Evolutionary conservation across 2,329 filamentous ascomycete species (phyloP), one percentile per base, ranked within the genome.

Genomic region (Penicillium olsonii): DNA sequence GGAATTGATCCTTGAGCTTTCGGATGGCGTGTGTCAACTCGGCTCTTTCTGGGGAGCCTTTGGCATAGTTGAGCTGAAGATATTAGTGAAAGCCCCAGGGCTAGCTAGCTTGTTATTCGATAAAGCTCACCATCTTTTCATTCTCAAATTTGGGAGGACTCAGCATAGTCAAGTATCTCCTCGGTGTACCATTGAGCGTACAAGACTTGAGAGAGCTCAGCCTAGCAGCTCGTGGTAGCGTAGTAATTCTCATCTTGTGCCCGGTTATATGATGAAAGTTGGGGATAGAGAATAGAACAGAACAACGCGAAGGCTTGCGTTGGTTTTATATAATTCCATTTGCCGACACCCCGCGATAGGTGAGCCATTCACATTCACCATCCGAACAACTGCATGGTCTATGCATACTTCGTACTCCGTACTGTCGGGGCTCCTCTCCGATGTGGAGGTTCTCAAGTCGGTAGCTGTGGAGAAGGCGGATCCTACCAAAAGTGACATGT

Each of bases 71-170:
- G 14, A 56, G 39, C 57, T 60, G 9, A 5, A 12, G 10, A 8
- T 2, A 19, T 45, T 33, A 48, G 33, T 22, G 6, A 14, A 8
- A 7, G 2, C 22, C n/a, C n/a, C n/a, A n/a, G n/a, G n/a, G n/a
- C n/a, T n/a, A 9, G 14, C 8, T 19, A 15, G 8, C 19, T 10
- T 6, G 2, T 10, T 8, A 10, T 33, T 5, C 11, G 9, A 10
- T 15, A 14, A 10, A 10, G 8, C 50, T 45, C 29, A 63, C 61
- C 53, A 52, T 54, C 35, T 60, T 61, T 34, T 63, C 62, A 45
- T 64, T 64, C 17, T 56, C 57, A 17, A 64, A 64, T 34, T 59
- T 62, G 5, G 61, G 61, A 10, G 61, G 61, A 12, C 44, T 48
- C 11, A 59, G 37, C 55, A 59, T 56, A 4, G 53, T 59, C 48